Evolutionary conservation across 73 alveolate species (phyloP).

Genomic region (Symbiodinium natans): DNA sequence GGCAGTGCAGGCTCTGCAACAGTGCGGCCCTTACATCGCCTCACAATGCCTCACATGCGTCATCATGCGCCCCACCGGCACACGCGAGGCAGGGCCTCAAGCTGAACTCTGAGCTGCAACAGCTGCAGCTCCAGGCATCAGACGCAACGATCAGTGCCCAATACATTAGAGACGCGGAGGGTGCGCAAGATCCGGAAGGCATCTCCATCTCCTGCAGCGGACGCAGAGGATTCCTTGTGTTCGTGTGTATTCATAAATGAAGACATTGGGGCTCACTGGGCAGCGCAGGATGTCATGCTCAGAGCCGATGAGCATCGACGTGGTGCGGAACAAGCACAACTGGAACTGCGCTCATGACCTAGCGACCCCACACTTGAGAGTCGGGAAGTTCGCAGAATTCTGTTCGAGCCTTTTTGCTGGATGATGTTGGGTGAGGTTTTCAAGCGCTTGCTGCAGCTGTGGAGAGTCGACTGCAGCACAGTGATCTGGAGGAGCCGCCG

Average conservation of each 20-base stretch:
- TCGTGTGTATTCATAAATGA: too few species aligned
- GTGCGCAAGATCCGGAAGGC: too few species aligned
- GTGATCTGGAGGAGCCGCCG: not conserved
- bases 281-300: too few species aligned
- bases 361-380: not conserved
- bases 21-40: not conserved
- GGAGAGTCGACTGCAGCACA: not conserved
- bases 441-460: not conserved
- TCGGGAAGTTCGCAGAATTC: too few species aligned
- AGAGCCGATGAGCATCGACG: constrained; percentile 82
- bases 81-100: not conserved
- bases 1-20: constrained; percentile 73
- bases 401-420: too few species aligned
- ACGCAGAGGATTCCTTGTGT: too few species aligned
- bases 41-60: too few species aligned
- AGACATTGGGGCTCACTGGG: too few species aligned
- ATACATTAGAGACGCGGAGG: too few species aligned
- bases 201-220: too few species aligned
- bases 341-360: constrained; percentile 3
- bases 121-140: not conserved
- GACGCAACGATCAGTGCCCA: too few species aligned
- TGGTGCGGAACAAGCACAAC: constrained; percentile 37
- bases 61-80: too few species aligned
- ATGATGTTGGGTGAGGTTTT: not conserved
- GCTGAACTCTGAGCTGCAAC: not conserved